Conservation (phyloP, 1,284 basidiomycete species). For the Marasmius fiardii region DNA sequence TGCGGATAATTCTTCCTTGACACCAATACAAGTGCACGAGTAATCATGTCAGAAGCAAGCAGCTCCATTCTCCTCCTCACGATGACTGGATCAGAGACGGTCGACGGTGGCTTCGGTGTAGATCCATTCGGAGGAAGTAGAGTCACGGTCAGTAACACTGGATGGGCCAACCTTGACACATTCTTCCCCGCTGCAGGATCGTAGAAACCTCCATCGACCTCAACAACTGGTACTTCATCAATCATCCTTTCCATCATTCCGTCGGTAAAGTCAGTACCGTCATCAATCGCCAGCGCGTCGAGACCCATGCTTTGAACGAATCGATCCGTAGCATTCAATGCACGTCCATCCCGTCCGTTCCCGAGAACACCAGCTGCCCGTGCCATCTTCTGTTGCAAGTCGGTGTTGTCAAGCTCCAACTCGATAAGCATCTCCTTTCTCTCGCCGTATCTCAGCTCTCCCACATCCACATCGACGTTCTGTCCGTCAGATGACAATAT, state of each 20-base stretch:
- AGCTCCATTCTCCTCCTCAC: conserved; percentile 93
- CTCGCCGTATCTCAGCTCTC: conserved; percentile 89
- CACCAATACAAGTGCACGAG: conserved; percentile 85
- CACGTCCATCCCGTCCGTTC: conserved; percentile 21
- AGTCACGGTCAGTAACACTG: conserved; percentile 86
- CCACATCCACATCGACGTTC: conserved; percentile 93
- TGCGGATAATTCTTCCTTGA: conserved; percentile 83
- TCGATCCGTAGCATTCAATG: conserved; percentile 72
- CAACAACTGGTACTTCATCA: conserved; percentile 89
- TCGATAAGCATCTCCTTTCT: conserved; percentile 93
- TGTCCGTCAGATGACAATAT: conserved; percentile 87
- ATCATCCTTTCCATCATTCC: conserved; percentile 90
- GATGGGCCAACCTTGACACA: conserved; percentile 82
- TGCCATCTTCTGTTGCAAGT: conserved; percentile 39
- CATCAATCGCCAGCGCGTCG: conserved; percentile 69
- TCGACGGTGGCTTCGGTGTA: conserved; percentile 40
- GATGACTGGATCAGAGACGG: conserved; percentile 78
- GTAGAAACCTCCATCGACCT: conserved; percentile 90
- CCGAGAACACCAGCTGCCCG: conserved; percentile 13
- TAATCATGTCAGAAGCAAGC: conserved; percentile 92
- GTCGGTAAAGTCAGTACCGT: conserved; percentile 67
- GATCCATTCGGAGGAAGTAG: conserved; percentile 60
- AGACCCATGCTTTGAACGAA: conserved; percentile 81
- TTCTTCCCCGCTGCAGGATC: conserved; percentile 82
- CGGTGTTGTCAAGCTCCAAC: conserved; percentile 82